A percentile compares a stretch with the other conserved stretches of the same genome.
phyloP scores from a whole-genome alignment of 441 rosid species.

The Erodium chrysanthum region DNA sequence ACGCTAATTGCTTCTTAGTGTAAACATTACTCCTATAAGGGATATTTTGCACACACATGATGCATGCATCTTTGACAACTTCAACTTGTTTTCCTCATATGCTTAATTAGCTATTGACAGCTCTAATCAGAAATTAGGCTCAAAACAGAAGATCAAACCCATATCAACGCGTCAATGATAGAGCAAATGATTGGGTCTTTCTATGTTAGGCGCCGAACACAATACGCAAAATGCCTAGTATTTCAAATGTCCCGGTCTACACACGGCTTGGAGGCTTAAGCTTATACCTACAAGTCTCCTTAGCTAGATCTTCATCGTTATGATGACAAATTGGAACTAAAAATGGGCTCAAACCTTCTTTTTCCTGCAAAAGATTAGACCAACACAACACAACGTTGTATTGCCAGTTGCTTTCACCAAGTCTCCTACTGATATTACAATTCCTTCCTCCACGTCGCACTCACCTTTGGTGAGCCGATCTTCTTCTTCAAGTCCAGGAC shows the following conservation, averaged over 20 bases:
- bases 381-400: background rate
- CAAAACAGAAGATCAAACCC: background rate
- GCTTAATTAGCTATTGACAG: background rate
- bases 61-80: background rate
- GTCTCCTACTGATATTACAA: background rate
- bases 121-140: slow-evolving; percentile 3
- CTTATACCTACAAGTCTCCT: background rate
- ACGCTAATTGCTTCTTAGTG: no score
- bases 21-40: background rate
- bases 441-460: background rate
- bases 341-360: background rate
- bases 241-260: slow-evolving; percentile 11
- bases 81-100: background rate
- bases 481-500: background rate
- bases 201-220: background rate
- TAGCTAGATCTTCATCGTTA: background rate
- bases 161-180: no score
- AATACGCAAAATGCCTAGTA: background rate
- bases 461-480: no score
- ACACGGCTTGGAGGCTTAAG: slow-evolving; percentile 24
- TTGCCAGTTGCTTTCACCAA: slow-evolving; percentile 1
- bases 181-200: background rate
- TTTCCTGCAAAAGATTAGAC: background rate
- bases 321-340: background rate
- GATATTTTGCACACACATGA: background rate